These are phyloP conservation scores for Carex sylvatica DNA, from an alignment of 202 grass and related monocot species.

Conservation along the genomic window DNA sequence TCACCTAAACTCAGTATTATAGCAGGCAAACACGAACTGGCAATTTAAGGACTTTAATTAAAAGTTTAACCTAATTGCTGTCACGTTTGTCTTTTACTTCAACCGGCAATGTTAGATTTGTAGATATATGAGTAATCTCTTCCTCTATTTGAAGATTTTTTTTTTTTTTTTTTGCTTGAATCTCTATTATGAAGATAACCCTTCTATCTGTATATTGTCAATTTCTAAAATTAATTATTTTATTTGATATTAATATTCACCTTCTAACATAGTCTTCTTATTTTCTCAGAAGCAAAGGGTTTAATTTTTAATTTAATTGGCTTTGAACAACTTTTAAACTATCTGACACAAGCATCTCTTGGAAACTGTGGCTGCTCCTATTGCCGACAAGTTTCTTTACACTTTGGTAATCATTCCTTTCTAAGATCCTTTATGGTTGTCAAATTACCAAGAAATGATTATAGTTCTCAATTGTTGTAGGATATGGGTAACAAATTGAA, in stretches of 20 bases:
- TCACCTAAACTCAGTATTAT: neutral
- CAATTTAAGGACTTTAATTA: slow-evolving; percentile 17
- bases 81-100: neutral
- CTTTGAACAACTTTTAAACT: slow-evolving; percentile 36
- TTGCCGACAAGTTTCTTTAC: no score
- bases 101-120: slow-evolving; percentile 68
- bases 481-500: slow-evolving; percentile 26
- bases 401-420: no score
- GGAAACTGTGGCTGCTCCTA: no score
- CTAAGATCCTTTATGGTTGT: no score
- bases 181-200: no score
- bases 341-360: slow-evolving; percentile 45
- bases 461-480: no score
- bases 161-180: no score
- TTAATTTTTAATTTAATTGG: neutral
- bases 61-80: neutral
- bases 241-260: neutral
- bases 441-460: no score
- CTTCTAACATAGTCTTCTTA: slow-evolving; percentile 23
- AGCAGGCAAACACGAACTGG: neutral
- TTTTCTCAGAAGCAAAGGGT: neutral
- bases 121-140: slow-evolving; percentile 80
- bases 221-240: neutral
- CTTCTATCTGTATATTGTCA: slow-evolving; percentile 42
- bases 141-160: slow-evolving; percentile 78